Base-by-base conservation (phyloP, 768 basidiomycete species). In the Tricholoma matsutake region DNA sequence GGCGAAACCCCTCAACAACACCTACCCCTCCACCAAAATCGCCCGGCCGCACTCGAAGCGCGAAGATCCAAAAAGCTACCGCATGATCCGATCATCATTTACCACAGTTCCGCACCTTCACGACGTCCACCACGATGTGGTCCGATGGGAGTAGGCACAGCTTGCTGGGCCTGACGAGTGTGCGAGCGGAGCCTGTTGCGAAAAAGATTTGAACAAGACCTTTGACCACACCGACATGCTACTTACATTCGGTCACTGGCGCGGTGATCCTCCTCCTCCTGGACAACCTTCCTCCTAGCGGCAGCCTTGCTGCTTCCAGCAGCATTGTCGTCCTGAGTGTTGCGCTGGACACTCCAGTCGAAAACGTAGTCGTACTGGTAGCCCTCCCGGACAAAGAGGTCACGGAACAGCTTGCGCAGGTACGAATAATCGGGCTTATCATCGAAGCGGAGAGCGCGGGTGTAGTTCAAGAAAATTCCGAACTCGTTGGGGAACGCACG, bases 361-460 rank as follows among this genome's bases (percentile, higher is more conserved):
- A 99, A 99, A 71, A 98, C 94, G 69, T 98, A 99, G 76, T 99
- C 97, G 74, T 99, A 99, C 79, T 98, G 95, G 82, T 92, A 98
- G 58, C 96, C 94, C 73, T 97, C 96, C 53, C 95, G 91, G 58
- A 96, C 94, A 68, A 98, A 98, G 60, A 98, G 86, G 73, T 98
- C 96, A 52, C 95, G 89, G 93, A 99, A 99, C 60, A 98, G 86
- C 80, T 99, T 99, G 81, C 97, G 94, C 7, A 99, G 86, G 81
- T 99, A 99, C 4, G 96, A 98, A 75, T 99, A 98, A 78, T 99
- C 96, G 31, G 97, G 97, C 80, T 99, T 99, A 84, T 99, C 97
- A 72, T 99, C 97, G 76, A 99, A 99, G 71, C 96, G 94, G 61
- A 99, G 90, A 45, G 96, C 96, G 59, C 97, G 94, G 63, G 96